Conservation (phyloP, 305 asterid genomes). For the Fraxinus platypoda region DNA sequence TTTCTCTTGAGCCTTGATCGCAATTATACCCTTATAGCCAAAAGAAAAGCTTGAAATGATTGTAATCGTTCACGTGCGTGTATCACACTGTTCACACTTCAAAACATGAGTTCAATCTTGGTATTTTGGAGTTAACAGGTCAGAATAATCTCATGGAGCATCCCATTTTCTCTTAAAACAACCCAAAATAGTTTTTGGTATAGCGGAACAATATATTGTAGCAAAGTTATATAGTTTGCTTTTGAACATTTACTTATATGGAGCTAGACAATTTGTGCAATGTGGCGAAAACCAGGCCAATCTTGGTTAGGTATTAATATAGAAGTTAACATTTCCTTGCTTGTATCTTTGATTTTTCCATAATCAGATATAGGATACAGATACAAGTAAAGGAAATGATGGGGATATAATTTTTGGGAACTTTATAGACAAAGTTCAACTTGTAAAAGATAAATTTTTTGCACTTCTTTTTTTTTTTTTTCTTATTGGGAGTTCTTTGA, state of each 20-base stretch:
- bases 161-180: not conserved
- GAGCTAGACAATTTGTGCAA: not conserved
- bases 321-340: not conserved
- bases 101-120: not conserved
- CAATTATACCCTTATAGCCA: not conserved
- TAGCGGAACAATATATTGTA: not conserved
- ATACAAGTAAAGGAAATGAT: not conserved
- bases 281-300: not conserved
- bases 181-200: not conserved
- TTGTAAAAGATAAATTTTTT: not conserved
- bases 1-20: slow-evolving; percentile 5
- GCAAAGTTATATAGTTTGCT: not conserved
- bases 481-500: not conserved
- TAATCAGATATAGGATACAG: not conserved
- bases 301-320: not conserved
- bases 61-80: not conserved
- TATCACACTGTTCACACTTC: not conserved
- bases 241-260: slow-evolving; percentile 11
- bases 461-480: not conserved
- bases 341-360: not conserved
- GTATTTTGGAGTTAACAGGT: not conserved
- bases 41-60: not conserved
- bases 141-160: slow-evolving; percentile 1
- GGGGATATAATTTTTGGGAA: not conserved
- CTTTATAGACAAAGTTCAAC: not conserved